Percentiles rank a stretch among this genome's conserved stretches.
Evolutionary conservation across 2,329 filamentous ascomycete species (phyloP).

Genomic region (Hypoxylon sp.): DNA sequence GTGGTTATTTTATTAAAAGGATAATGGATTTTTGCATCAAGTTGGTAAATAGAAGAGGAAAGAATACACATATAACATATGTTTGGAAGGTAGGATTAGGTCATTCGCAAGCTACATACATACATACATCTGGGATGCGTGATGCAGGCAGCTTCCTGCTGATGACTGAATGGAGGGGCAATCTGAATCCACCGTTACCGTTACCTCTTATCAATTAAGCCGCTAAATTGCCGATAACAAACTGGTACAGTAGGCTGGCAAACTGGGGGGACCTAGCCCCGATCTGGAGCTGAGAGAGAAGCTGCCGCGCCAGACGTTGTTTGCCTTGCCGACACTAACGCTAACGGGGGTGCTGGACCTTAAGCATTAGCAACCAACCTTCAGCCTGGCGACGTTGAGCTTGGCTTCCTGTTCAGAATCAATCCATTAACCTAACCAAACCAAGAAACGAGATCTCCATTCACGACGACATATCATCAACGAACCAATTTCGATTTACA

Average conservation of each 20-base stretch:
- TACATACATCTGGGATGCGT: no score
- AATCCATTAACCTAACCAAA: conserved; percentile 20
- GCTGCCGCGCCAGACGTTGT: conserved; percentile 52
- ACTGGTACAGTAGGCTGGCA: no score
- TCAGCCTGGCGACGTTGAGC: conserved; percentile 26
- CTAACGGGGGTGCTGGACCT: no score
- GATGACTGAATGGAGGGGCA: conserved; percentile 30
- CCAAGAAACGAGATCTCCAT: conserved; percentile 14
- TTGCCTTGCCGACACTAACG: conserved; percentile 49
- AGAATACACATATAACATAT: conserved; percentile 12
- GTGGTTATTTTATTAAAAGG: conserved; percentile 2
- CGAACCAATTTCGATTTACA: conserved; percentile 2
- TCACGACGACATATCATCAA: conserved; percentile 24
- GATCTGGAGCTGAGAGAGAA: conserved; percentile 25
- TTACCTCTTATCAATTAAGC: conserved; percentile 5
- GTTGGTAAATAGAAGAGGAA: conserved; percentile 23
- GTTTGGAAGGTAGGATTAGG: conserved; percentile 18
- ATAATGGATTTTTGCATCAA: not conserved
- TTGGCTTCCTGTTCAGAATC: no score
- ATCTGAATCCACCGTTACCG: conserved; percentile 1
- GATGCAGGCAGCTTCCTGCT: conserved; percentile 27
- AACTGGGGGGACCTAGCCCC: conserved; percentile 14
- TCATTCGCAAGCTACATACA: no score
- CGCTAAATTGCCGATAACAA: conserved; percentile 17
- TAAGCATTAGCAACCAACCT: conserved; percentile 24